phyloP scores from a whole-genome alignment of 2,329 filamentous ascomycete genomes.

The Lasiodiplodia sp. region DNA sequence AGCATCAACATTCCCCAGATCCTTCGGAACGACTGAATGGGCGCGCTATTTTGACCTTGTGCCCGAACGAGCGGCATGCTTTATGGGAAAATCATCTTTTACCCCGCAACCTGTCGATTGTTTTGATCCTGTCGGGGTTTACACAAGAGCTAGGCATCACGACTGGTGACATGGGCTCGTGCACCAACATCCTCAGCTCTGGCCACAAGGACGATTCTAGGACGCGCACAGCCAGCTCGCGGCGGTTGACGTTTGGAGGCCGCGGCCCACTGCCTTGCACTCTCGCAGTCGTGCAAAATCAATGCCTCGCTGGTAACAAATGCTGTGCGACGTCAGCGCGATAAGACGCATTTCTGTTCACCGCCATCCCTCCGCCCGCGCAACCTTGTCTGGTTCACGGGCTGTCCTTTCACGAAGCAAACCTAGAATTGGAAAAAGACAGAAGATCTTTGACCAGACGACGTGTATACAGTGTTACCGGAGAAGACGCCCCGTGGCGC shows the following conservation, averaged over 20 bases:
- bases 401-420: not conserved
- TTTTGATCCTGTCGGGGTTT: too few relatives aligned
- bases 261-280: not conserved
- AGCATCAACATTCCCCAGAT: too few relatives aligned
- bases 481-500: not conserved
- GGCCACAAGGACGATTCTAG: not conserved
- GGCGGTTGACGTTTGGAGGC: not conserved
- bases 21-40: too few relatives aligned
- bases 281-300: not conserved
- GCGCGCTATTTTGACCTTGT: too few relatives aligned
- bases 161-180: too few relatives aligned
- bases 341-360: not conserved
- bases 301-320: not conserved
- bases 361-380: not conserved
- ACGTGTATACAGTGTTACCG: not conserved
- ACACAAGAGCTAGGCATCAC: too few relatives aligned
- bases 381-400: not conserved
- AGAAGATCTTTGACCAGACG: not conserved
- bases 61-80: too few relatives aligned
- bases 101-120: too few relatives aligned
- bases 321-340: not conserved
- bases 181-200: not conserved
- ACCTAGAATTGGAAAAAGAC: not conserved
- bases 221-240: not conserved
- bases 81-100: too few relatives aligned